Evolutionary conservation across 208 protist species (phyloP), one percentile per base, ranked within the genome.

Genomic region (Leptomonas seymouri): DNA sequence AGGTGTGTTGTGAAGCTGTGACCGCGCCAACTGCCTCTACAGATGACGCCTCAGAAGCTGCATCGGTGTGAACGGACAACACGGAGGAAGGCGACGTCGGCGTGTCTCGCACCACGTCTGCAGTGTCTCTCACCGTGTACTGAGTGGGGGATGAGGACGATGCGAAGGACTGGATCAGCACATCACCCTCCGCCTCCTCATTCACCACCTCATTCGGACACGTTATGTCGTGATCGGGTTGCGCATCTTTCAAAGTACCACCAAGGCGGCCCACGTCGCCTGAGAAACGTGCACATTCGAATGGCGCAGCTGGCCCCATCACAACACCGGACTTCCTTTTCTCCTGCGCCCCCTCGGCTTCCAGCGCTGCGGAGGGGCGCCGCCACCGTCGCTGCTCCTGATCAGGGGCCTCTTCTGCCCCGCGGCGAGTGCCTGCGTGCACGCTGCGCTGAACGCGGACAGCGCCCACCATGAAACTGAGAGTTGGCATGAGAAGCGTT

Each of bases 1-100:
- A 71, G 36, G 7, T n/a, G 49, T 57, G 71, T 41, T 76, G 71
- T 6, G 71, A 70, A 6, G 71, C 57, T 16, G 63, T 76, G 27
- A 76, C 50, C 28, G 55, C 57, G 27, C 57, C 55, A 7, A 70
- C 46, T n/a, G 71, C 45, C 3, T 71, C 64, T n/a, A 71, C n/a
- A 16, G 71, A 76, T 6, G 64, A 60, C 15, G 56, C 50, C 34
- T 67, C 14, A 21, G 61, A 67, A 4, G 36, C 34, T 0, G 57
- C 8, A 30, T n/a, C 44, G n/a, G 57, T 15, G 14, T 20, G 5
- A 39, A 12, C 4, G 2, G 39, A 3, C 9, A 21, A 1, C n/a
- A 39, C 57, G 5, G 44, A 34, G 2, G 42, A 63, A 12, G 45
- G 21, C 14, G 18, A 48, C 3, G 56, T 48, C 23, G 28, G 8